These are phyloP conservation scores for Parathielavia appendiculata DNA, from an alignment of 495 filamentous ascomycete genomes.

Conservation along the genomic window DNA sequence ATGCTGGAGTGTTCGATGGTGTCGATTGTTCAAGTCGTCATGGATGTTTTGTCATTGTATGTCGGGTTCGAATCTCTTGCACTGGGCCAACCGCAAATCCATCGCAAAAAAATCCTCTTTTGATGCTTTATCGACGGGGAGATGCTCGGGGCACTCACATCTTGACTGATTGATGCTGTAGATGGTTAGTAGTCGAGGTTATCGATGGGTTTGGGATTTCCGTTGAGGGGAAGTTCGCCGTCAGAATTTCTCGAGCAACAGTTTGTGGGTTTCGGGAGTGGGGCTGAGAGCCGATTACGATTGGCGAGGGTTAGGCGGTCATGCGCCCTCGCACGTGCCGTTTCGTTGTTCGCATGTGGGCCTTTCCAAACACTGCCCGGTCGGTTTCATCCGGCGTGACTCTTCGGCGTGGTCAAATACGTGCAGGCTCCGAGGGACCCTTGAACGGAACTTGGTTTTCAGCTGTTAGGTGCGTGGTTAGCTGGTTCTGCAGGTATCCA, in stretches of 20 bases:
- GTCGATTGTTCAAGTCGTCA: slow-evolving; percentile 9
- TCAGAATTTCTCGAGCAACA: slow-evolving; percentile 37
- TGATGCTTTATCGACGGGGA: slow-evolving; percentile 10
- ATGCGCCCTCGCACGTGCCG: slow-evolving; percentile 24
- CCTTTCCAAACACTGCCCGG: no score
- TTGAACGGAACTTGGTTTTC: neutral
- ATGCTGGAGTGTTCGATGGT: slow-evolving; percentile 1
- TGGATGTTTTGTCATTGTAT: slow-evolving; percentile 6
- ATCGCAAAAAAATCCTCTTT: slow-evolving; percentile 9
- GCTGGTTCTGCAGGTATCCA: no score
- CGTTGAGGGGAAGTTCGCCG: slow-evolving; percentile 37
- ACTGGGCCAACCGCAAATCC: slow-evolving; percentile 11
- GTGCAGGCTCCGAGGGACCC: neutral
- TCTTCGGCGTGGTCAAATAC: no score
- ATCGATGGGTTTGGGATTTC: slow-evolving; percentile 39
- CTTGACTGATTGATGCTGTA: slow-evolving; percentile 45
- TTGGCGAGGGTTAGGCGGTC: slow-evolving; percentile 34
- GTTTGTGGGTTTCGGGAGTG: slow-evolving; percentile 38
- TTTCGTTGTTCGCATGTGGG: neutral
- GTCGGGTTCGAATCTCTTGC: neutral
- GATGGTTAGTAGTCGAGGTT: slow-evolving; percentile 41
- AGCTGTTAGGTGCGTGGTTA: no score
- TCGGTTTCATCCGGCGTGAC: no score
- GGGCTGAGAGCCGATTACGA: slow-evolving; percentile 21
- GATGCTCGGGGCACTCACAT: slow-evolving; percentile 45